Base-by-base conservation (phyloP, 768 basidiomycete genomes). In the Strobilomyces confusus region DNA sequence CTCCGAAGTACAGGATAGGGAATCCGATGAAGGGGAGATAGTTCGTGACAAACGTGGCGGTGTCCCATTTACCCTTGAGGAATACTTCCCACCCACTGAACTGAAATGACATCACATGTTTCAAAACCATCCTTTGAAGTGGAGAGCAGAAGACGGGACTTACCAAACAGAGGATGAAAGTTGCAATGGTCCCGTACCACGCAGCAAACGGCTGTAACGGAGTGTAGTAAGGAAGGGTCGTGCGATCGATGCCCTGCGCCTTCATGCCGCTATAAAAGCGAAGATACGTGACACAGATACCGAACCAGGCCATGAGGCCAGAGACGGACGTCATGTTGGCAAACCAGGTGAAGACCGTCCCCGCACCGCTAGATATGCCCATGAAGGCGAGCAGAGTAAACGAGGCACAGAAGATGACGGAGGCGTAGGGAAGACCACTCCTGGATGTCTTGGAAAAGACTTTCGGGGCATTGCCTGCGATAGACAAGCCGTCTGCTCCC, bases 241-340 rank as follows among this genome's bases (percentile, higher is more conserved):
- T 71, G 43, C 95, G 80, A 63, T 88, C 79, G 62, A 86, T 80
- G 12, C 90, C 90, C 66, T 98, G 95, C 3, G 65, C 81, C 66
- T 86, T 85, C 73, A 88, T 64, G 53, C 93, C 95, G n/a, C 77
- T 68, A 69, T 92, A 79, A 79, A 97, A 98, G 44, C 94, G 86
- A 49, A 90, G 57, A 65, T 90, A 92, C 14, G 86, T 87, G 49
- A 91, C 34, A 49, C 74, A 77, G 65, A 93, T 92, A 48, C 83
- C 86, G 55, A 83, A 83, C 91, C 91, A 93, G 5, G 87, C 87
- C 75, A 90, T 77, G 23, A 93, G 73, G n/a, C 83, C 83, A 30
- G 78, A 73, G 37, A 80, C 69, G 37, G 89, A 56, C 9, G 88
- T 87, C 83, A 90, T 83, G 69, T 86, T 87, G 37, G 83, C 68